Base-by-base conservation (phyloP, 352 stramenopile species). In the Phytopythium chamaehyphon region DNA sequence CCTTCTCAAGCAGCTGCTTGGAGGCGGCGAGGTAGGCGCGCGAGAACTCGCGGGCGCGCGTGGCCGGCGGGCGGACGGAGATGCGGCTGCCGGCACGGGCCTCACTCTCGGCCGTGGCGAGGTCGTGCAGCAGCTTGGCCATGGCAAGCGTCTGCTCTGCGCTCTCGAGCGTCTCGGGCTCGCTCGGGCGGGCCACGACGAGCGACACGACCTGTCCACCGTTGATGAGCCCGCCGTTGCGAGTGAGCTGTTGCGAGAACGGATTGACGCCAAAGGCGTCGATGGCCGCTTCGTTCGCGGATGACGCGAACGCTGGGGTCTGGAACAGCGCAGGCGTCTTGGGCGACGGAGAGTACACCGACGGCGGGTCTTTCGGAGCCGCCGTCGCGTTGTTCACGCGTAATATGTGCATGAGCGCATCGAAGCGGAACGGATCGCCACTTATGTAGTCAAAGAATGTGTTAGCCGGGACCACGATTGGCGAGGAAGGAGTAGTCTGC, bases 111-210 rank as follows among this genome's bases (percentile, higher is more conserved):
- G 77, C 77, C 8, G 70, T 87, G 22, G 78, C 78, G 21, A 87
- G 55, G 19, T 92, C 74, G 47, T 92, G 76, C 24, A 91, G 64
- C 45, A 91, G 48, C 47, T 89, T 89, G 45, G 78, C 73, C 72
- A 91, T 89, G n/a, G 59, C 66, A 7, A 91, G 65, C 28, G 74
- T 90, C 48, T 92, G 76, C 40, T 88, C 78, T 0, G 78, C 81
- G 1, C 63, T 80, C 58, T 85, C 78, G 21, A 87, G 60, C 38
- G 69, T 37, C 50, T 82, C 65, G 2, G 71, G 51, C 23, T 86
- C 69, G 1, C 56, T 50, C 4, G 62, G 54, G 12, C 69, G 81
- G 39, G 61, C 33, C 28, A 74, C 48, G 12, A 81, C 52, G 36
- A 75, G 59, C 21, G 67, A 51, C 11, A 72, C 59, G 36, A 73